Conservation (phyloP, 495 filamentous ascomycete species). For the Xylaria cubensis region DNA sequence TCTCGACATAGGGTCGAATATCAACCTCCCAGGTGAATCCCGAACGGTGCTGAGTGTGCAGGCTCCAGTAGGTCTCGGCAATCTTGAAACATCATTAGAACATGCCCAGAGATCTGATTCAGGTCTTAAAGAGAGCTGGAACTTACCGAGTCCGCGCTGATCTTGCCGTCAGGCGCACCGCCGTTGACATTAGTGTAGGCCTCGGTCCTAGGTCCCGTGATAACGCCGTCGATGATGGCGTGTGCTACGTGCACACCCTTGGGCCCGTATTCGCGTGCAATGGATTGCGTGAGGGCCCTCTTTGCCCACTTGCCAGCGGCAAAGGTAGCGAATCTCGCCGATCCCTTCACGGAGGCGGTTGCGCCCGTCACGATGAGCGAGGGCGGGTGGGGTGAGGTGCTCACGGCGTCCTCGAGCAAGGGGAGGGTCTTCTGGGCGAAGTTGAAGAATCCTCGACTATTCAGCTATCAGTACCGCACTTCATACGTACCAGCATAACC, state of each 20-base stretch:
- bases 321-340: conserved; percentile 67
- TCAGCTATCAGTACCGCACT: not conserved
- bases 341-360: conserved; percentile 78
- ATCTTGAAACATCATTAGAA: conserved; percentile 59
- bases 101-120: not conserved
- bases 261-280: conserved; percentile 86
- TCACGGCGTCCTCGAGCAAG: conserved; percentile 64
- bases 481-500: not conserved
- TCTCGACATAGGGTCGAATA: conserved; percentile 79
- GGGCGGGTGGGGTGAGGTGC: conserved; percentile 65
- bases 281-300: conserved; percentile 73
- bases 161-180: conserved; percentile 70
- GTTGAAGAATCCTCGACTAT: conserved; percentile 72
- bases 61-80: conserved; percentile 83
- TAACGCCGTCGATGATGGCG: conserved; percentile 83
- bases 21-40: conserved; percentile 86
- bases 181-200: conserved; percentile 59
- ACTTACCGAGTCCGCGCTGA: conserved; percentile 78
- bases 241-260: conserved; percentile 87
- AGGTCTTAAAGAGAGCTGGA: not conserved
- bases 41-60: conserved; percentile 82
- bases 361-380: conserved; percentile 88
- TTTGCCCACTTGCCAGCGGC: conserved; percentile 70
- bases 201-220: conserved; percentile 78
- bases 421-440: conserved; percentile 80